Evolutionary conservation across 176 grass and related monocot genomes (phyloP).

Genomic region (Oryza rufipogon): DNA sequence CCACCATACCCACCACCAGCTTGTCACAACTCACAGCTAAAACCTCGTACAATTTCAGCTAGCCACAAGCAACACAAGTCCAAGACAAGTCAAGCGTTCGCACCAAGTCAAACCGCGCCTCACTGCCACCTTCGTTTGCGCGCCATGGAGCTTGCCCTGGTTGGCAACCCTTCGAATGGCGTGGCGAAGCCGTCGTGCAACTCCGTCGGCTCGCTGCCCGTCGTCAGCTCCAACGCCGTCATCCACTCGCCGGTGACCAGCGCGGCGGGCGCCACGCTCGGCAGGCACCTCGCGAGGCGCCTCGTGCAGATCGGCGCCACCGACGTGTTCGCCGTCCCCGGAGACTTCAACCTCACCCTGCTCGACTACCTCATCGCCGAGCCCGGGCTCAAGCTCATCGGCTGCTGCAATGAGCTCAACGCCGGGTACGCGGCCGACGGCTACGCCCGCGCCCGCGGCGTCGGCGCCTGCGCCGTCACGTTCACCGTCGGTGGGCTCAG

Average conservation of each 20-base stretch:
- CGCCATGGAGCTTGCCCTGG: constrained; percentile 34
- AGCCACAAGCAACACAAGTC: neutral
- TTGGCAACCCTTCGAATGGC: constrained; percentile 38
- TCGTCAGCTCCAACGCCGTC: constrained; percentile 29
- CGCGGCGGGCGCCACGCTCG: constrained; percentile 45
- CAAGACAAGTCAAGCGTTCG: neutral
- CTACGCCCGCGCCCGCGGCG: constrained; percentile 60
- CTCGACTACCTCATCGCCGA: constrained; percentile 80
- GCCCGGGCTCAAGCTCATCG: constrained; percentile 66
- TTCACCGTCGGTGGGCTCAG: constrained; percentile 86
- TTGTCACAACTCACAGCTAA: neutral
- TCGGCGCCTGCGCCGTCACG: constrained; percentile 77
- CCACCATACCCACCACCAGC: neutral
- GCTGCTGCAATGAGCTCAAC: constrained; percentile 96
- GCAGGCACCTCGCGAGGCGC: constrained; percentile 69
- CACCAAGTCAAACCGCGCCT: neutral
- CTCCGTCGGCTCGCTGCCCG: constrained; percentile 42
- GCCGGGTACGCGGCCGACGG: constrained; percentile 82
- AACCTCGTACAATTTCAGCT: constrained; percentile 24
- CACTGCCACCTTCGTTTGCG: neutral
- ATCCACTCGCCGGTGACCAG: neutral
- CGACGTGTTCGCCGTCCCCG: constrained; percentile 80
- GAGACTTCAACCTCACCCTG: constrained; percentile 84
- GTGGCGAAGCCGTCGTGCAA: constrained; percentile 35
- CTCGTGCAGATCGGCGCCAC: constrained; percentile 68